Conservation (phyloP, 805 yeast species). For the Kuraishia borneana region DNA sequence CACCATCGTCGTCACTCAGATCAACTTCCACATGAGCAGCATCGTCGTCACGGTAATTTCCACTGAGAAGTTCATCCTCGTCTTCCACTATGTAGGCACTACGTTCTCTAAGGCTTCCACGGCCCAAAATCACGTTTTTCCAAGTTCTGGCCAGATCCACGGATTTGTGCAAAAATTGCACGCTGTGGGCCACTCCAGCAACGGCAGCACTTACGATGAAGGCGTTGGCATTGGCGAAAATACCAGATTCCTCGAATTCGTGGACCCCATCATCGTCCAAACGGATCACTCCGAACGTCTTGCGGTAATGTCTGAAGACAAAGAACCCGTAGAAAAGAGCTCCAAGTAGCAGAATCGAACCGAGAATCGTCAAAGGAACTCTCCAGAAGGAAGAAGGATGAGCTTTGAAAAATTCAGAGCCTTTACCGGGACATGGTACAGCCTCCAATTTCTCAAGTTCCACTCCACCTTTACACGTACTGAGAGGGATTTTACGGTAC, state of each 20-base stretch:
- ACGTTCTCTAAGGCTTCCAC: slow-evolving; percentile 8
- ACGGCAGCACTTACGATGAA: slow-evolving; percentile 16
- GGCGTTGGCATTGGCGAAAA: slow-evolving; percentile 4
- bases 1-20: slow-evolving; percentile 10
- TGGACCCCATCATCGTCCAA: slow-evolving; percentile 52
- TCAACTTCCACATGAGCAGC: slow-evolving; percentile 5
- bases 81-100: slow-evolving; percentile 12
- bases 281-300: slow-evolving; percentile 68
- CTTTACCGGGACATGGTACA: slow-evolving; percentile 74
- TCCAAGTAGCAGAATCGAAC: slow-evolving; percentile 31
- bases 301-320: slow-evolving; percentile 9
- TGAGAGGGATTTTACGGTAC: slow-evolving; percentile 69
- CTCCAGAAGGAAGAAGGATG: slow-evolving; percentile 38
- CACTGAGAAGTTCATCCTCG: slow-evolving; percentile 9
- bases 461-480: slow-evolving; percentile 76
- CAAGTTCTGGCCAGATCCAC: slow-evolving; percentile 2
- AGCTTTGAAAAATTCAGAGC: slow-evolving; percentile 34
- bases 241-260: slow-evolving; percentile 19
- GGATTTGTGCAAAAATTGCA: slow-evolving; percentile 7
- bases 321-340: slow-evolving; percentile 27
- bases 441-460: slow-evolving; percentile 49
- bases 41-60: slow-evolving; percentile 9
- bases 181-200: slow-evolving; percentile 18
- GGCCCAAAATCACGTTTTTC: background rate
- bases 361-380: slow-evolving; percentile 38